phyloP scores from a whole-genome alignment of 768 basidiomycete genomes.

The Rhodotorula diobovata region DNA sequence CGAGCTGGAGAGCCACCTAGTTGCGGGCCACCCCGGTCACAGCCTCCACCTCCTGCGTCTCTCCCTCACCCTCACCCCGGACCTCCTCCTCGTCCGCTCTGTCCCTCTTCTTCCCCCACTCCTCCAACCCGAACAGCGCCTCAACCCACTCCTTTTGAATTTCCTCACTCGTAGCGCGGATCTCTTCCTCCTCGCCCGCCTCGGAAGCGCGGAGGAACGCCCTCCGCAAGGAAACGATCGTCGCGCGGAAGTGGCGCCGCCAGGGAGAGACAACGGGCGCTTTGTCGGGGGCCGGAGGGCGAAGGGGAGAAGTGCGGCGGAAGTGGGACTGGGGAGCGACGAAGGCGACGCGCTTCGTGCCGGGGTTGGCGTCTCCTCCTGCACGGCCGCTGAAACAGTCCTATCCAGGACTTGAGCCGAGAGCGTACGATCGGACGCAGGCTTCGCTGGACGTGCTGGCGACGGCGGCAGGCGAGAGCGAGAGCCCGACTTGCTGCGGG shows the following conservation, averaged over 20 bases:
- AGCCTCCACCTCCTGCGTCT: too few relatives aligned
- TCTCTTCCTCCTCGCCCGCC: neutral
- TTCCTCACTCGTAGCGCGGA: neutral
- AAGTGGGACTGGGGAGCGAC: constrained; percentile 10
- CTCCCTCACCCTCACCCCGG: too few relatives aligned
- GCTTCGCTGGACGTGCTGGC: too few relatives aligned
- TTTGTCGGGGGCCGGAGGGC: neutral
- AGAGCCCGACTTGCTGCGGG: neutral
- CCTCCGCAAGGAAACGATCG: neutral
- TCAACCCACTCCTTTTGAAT: neutral
- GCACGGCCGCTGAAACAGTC: too few relatives aligned
- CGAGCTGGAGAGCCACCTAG: too few relatives aligned
- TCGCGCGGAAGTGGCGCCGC: neutral
- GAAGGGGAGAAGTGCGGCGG: neutral
- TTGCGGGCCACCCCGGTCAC: too few relatives aligned
- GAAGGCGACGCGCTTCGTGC: neutral
- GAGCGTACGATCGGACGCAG: too few relatives aligned
- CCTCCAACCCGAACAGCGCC: neutral
- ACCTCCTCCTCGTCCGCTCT: neutral
- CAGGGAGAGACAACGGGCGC: neutral
- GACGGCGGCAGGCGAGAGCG: neutral
- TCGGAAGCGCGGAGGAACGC: neutral
- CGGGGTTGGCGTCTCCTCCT: neutral
- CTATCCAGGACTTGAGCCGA: too few relatives aligned
- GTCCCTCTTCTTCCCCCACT: neutral